Evolutionary conservation across 768 basidiomycete species (phyloP).

Genomic region (Rubroboletus pulcherrimus): DNA sequence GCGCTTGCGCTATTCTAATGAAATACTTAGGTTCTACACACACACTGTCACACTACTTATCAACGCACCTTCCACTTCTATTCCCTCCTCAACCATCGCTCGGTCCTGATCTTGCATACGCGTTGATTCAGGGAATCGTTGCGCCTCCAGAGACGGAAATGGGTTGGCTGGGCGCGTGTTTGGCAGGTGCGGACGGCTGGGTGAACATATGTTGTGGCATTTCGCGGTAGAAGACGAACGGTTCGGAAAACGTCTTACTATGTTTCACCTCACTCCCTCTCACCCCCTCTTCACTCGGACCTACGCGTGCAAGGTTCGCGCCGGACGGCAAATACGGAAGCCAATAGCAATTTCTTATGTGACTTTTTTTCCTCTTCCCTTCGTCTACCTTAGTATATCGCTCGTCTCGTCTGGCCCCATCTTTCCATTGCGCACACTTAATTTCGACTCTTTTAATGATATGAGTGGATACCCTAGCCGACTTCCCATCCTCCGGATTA

Average conservation of each 20-base stretch:
- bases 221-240: conserved; percentile 20
- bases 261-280: not conserved
- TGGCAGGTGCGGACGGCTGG: conserved; percentile 96
- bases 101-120: conserved; percentile 59
- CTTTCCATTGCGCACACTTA: conserved; percentile 8
- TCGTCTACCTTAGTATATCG: conserved; percentile 4
- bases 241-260: not conserved
- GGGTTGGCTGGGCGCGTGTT: conserved; percentile 90
- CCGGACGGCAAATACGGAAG: not conserved
- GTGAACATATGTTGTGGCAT: conserved; percentile 82
- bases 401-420: not conserved
- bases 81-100: conserved; percentile 54
- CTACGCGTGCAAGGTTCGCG: not conserved
- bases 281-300: not conserved
- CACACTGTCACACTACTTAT: conserved; percentile 67
- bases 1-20: not conserved
- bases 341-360: not conserved
- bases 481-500: not conserved
- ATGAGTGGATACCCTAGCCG: conserved; percentile 4
- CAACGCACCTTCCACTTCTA: conserved; percentile 73
- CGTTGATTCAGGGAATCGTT: conserved; percentile 80
- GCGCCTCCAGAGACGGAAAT: conserved; percentile 85
- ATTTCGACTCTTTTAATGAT: conserved; percentile 13
- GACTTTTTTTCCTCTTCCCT: not conserved
- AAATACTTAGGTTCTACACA: conserved; percentile 57